A percentile compares a stretch with the other conserved stretches of the same genome.
Evolutionary conservation across 2,329 filamentous ascomycete species (phyloP).

Genomic region (Diaporthe destruens): DNA sequence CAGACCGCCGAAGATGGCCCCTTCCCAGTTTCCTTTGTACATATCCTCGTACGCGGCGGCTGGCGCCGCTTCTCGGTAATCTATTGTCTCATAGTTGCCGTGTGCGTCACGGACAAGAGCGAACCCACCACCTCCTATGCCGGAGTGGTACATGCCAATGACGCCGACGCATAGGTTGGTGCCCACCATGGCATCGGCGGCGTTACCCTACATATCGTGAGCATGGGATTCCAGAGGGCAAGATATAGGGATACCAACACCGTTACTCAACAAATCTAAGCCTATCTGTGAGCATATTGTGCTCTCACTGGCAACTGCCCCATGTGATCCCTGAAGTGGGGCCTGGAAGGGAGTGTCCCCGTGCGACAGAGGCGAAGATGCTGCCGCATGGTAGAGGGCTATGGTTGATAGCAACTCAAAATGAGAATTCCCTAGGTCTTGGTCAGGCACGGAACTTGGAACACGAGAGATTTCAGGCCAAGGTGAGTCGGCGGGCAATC

Average conservation of each 20-base stretch:
- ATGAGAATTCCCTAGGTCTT: conserved; percentile 3
- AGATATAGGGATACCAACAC: conserved; percentile 53
- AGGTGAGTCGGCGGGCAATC: not conserved
- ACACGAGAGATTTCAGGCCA: not conserved
- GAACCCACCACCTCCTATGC: conserved; percentile 92
- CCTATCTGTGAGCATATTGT: conserved; percentile 78
- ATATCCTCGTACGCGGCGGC: conserved; percentile 86
- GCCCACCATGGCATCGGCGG: conserved; percentile 80
- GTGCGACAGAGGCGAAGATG: conserved; percentile 27
- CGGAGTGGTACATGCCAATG: conserved; percentile 81
- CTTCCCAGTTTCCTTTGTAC: conserved; percentile 78
- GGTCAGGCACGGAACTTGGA: not conserved
- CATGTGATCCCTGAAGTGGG: conserved; percentile 49
- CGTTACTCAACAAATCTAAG: conserved; percentile 68
- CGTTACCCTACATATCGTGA: conserved; percentile 69
- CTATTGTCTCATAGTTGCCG: conserved; percentile 86
- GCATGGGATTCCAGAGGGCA: not conserved
- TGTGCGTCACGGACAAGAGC: conserved; percentile 80
- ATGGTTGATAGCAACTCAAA: conserved; percentile 24
- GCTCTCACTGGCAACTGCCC: conserved; percentile 79
- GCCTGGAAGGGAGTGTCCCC: not conserved
- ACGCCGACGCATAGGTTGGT: conserved; percentile 82
- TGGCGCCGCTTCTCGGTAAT: conserved; percentile 91
- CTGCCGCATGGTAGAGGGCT: conserved; percentile 26
- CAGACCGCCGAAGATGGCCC: conserved; percentile 79